Conservation (phyloP, 2,329 filamentous ascomycete species). For the Magnaporthiopsis incrustans region DNA sequence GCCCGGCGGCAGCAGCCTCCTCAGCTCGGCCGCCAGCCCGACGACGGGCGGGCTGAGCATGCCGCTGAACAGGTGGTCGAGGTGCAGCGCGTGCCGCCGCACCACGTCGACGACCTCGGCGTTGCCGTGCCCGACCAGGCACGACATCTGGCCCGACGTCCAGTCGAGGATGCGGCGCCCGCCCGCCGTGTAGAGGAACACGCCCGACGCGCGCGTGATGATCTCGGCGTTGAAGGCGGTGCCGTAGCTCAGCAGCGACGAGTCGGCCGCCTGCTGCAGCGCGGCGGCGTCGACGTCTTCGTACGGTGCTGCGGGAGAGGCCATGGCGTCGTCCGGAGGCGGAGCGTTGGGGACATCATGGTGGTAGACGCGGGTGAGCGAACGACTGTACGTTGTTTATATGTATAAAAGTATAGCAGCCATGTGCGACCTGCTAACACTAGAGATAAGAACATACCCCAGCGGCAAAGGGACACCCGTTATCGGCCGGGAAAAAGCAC, state of each 20-base stretch:
- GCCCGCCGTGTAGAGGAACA: conserved; percentile 33
- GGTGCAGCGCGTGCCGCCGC: conserved; percentile 32
- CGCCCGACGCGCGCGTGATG: conserved; percentile 36
- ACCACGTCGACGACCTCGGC: conserved; percentile 48
- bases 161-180: conserved; percentile 45
- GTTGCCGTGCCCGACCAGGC: conserved; percentile 47
- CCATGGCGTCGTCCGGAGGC: background rate
- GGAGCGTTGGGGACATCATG: background rate
- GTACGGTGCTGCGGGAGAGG: background rate
- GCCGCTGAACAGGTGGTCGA: conserved; percentile 50
- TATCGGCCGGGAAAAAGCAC: background rate
- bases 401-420: background rate
- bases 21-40: conserved; percentile 40
- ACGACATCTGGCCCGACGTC: conserved; percentile 53
- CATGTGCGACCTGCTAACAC: too few relatives aligned
- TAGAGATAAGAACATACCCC: too few relatives aligned
- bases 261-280: conserved; percentile 4
- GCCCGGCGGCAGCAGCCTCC: conserved; percentile 32
- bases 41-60: conserved; percentile 50
- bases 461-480: background rate
- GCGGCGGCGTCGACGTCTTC: background rate
- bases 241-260: conserved; percentile 4
- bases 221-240: conserved; percentile 15
- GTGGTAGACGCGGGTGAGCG: background rate
- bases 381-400: background rate